Percentiles rank a stretch among this genome's conserved stretches.
These are phyloP conservation scores for Lipomyces yamadae DNA, from an alignment of 805 yeast species.

Conservation along the genomic window DNA sequence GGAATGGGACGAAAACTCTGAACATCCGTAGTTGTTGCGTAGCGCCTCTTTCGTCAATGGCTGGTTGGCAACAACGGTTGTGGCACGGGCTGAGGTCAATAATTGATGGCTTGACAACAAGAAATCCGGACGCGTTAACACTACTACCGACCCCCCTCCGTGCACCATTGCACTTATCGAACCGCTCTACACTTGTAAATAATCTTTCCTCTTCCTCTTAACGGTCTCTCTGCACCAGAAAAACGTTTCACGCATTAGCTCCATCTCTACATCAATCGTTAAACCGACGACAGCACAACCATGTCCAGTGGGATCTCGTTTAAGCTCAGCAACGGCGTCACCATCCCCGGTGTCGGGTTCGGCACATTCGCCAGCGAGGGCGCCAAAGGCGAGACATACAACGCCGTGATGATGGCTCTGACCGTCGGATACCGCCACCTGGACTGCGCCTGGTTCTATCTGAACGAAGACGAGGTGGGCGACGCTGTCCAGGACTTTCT, in stretches of 20 bases:
- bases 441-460: constrained; percentile 62
- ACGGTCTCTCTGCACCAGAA: constrained; percentile 7
- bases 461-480: constrained; percentile 60
- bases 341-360: constrained; percentile 68
- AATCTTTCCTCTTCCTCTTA: constrained; percentile 10
- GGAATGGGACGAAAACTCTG: constrained; percentile 4
- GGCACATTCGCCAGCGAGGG: constrained; percentile 59
- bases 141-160: constrained; percentile 7
- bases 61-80: constrained; percentile 10
- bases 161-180: constrained; percentile 8
- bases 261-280: constrained; percentile 11
- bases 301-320: constrained; percentile 10
- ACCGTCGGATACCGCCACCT: constrained; percentile 62
- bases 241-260: constrained; percentile 7
- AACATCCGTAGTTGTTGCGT: constrained; percentile 5
- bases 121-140: constrained; percentile 8
- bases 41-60: constrained; percentile 9
- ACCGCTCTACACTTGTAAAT: constrained; percentile 7
- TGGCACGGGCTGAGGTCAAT: constrained; percentile 8
- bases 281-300: constrained; percentile 8
- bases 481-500: constrained; percentile 49
- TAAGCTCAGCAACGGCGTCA: constrained; percentile 58
- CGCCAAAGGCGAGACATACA: constrained; percentile 51
- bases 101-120: constrained; percentile 8
- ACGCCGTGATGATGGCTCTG: constrained; percentile 52